These are phyloP conservation scores for Kwoniella sp. DNA, from an alignment of 768 basidiomycete species.

Conservation along the genomic window DNA sequence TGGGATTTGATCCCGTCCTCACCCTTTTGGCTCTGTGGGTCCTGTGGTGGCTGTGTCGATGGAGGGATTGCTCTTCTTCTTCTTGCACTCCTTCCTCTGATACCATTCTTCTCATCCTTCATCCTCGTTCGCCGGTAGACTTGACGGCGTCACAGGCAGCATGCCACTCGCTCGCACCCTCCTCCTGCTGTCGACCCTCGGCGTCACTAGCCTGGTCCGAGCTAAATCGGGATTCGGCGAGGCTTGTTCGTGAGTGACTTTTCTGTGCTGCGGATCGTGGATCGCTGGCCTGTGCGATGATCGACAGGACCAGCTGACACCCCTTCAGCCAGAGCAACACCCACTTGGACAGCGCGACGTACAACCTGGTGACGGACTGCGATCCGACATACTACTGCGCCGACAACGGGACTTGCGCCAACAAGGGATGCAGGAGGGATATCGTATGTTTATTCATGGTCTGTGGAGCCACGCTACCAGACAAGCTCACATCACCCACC, in stretches of 20 bases:
- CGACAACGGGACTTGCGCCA: slow-evolving; percentile 57
- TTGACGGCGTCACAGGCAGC: background rate
- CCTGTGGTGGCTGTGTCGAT: background rate
- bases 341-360: slow-evolving; percentile 70
- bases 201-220: slow-evolving; percentile 2
- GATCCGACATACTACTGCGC: slow-evolving; percentile 66
- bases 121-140: background rate
- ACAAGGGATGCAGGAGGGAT: slow-evolving; percentile 69
- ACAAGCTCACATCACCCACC: background rate
- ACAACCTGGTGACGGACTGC: slow-evolving; percentile 74
- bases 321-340: slow-evolving; percentile 59
- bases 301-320: background rate
- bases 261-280: background rate
- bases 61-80: background rate
- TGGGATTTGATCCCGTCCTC: background rate
- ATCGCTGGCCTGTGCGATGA: background rate
- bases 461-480: too few relatives aligned
- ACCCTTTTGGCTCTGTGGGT: too few relatives aligned
- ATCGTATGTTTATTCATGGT: slow-evolving; percentile 59
- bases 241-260: slow-evolving; percentile 33
- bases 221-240: slow-evolving; percentile 31
- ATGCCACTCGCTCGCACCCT: background rate
- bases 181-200: background rate
- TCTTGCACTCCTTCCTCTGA: background rate
- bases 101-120: background rate